These are phyloP conservation scores for Ciborinia camelliae DNA, from an alignment of 2,329 filamentous ascomycete species.

Conservation along the genomic window DNA sequence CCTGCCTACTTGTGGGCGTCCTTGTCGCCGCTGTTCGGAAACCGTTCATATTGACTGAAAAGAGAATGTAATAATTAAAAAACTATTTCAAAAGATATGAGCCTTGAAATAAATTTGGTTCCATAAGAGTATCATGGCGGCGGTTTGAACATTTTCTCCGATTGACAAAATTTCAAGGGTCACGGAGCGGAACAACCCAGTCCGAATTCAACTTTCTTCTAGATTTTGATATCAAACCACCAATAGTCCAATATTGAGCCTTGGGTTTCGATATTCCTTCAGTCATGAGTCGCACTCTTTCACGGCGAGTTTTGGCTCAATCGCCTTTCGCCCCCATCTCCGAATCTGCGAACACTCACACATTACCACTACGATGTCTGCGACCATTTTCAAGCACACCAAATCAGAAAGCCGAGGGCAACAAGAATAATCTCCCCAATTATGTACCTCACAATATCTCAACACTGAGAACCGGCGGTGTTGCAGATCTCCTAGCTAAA, in stretches of 20 bases:
- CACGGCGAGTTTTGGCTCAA: conserved; percentile 34
- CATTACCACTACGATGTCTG: conserved; percentile 25
- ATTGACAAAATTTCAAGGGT: conserved; percentile 25
- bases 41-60: conserved; percentile 33
- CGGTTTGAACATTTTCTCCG: conserved; percentile 31
- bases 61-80: conserved; percentile 14
- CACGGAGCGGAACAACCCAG: conserved; percentile 12
- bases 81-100: conserved; percentile 12
- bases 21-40: conserved; percentile 32
- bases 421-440: conserved; percentile 12
- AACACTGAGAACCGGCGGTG: not conserved
- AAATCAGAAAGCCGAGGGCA: conserved; percentile 27
- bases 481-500: not conserved
- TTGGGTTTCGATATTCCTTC: conserved; percentile 2
- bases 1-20: conserved; percentile 30
- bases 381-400: conserved; percentile 39
- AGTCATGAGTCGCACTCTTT: conserved; percentile 35
- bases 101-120: conserved; percentile 24
- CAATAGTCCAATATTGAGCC: not conserved
- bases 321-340: conserved; percentile 25
- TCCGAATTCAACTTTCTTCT: conserved; percentile 32
- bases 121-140: conserved; percentile 25
- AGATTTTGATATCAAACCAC: conserved; percentile 17
- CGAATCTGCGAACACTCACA: conserved; percentile 20
- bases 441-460: not conserved